Conservation (phyloP, 129 eudicot species). For the Oenanthe sinensis region DNA sequence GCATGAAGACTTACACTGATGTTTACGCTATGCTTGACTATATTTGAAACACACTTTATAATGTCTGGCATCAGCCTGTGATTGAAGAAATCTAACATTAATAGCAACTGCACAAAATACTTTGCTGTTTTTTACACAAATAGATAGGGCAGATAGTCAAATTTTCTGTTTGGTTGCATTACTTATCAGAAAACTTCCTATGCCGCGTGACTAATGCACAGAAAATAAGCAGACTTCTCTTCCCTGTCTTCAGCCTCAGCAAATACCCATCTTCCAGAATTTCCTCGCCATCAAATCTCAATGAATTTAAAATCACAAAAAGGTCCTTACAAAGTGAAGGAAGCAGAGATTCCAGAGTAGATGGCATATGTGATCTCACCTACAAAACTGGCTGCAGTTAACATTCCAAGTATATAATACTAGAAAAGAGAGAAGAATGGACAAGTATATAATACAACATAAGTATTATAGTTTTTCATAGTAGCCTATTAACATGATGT, state of each 20-base stretch:
- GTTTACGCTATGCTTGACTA: slow-evolving; percentile 39
- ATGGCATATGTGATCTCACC: slow-evolving; percentile 80
- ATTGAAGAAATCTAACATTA: slow-evolving; percentile 21
- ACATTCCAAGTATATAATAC: slow-evolving; percentile 4
- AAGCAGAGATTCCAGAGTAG: slow-evolving; percentile 52
- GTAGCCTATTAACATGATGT: neutral
- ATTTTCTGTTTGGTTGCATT: slow-evolving; percentile 21
- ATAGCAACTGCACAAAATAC: slow-evolving; percentile 3
- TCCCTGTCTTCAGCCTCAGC: slow-evolving; percentile 53
- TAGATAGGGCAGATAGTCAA: neutral
- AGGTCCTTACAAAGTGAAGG: slow-evolving; percentile 54
- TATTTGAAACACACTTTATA: slow-evolving; percentile 39
- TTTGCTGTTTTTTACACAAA: neutral
- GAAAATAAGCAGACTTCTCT: slow-evolving; percentile 61
- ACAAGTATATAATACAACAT: neutral
- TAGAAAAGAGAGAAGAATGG: slow-evolving; percentile 11
- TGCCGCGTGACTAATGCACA: slow-evolving; percentile 65
- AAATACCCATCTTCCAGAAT: slow-evolving; percentile 31
- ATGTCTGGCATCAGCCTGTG: slow-evolving; percentile 71
- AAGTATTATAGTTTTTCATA: neutral
- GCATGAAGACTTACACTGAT: slow-evolving; percentile 41
- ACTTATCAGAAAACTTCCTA: slow-evolving; percentile 67
- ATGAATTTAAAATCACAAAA: slow-evolving; percentile 35
- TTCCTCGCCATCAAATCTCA: slow-evolving; percentile 36
- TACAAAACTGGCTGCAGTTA: slow-evolving; percentile 25